Percentiles rank a stretch among this genome's conserved stretches.
Evolutionary conservation across 1,284 basidiomycete genomes (phyloP).

Genomic region (Tetrapyrgos nigripes): DNA sequence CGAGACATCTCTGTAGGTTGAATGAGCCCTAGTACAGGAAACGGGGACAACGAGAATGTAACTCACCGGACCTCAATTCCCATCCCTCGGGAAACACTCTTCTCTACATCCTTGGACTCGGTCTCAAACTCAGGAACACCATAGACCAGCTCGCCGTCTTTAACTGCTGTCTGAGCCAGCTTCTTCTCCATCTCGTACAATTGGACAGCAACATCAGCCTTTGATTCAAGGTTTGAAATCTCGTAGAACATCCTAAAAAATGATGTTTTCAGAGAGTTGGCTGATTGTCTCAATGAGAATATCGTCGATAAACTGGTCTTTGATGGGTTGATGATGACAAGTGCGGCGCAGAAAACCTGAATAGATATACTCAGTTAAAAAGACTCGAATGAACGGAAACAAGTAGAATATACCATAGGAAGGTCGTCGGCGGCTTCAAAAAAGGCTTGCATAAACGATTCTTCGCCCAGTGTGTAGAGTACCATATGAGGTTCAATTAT

Average conservation of each 20-base stretch:
- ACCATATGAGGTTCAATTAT: conserved; percentile 3
- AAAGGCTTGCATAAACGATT: background rate
- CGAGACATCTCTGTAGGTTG: background rate
- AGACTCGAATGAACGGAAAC: background rate
- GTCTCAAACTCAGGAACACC: conserved; percentile 6
- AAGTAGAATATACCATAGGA: conserved; percentile 17
- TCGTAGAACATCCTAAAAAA: background rate
- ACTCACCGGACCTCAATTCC: conserved; percentile 2
- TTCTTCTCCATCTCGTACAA: background rate
- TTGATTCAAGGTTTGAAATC: background rate
- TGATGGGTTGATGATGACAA: background rate
- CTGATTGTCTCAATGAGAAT: background rate
- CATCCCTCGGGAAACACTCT: background rate
- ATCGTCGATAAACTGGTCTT: background rate
- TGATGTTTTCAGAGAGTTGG: background rate
- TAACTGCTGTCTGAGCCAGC: background rate
- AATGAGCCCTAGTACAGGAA: background rate
- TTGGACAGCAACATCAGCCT: background rate
- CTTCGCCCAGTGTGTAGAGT: conserved; percentile 3
- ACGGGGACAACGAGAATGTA: background rate
- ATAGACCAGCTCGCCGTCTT: background rate
- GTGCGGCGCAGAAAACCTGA: conserved; percentile 1
- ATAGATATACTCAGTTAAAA: background rate
- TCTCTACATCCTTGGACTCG: background rate
- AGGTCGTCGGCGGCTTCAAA: conserved; percentile 12